phyloP scores from a whole-genome alignment of 2,329 filamentous ascomycete species.

The Diplodia scrobiculata region DNA sequence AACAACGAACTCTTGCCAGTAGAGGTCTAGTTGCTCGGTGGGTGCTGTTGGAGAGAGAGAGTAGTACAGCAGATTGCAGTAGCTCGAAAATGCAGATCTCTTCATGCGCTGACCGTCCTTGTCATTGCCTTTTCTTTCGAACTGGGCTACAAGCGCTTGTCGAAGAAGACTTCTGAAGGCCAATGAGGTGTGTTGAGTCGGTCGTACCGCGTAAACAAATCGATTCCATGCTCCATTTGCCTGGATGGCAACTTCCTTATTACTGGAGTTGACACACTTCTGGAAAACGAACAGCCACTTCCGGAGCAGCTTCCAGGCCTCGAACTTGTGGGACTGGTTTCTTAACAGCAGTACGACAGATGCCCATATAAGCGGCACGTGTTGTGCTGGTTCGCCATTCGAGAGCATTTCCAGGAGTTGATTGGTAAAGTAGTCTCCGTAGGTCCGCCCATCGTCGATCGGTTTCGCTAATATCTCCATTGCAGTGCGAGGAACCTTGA shows the following conservation, averaged over 20 bases:
- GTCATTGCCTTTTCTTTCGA: slow-evolving; percentile 64
- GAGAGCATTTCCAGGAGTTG: slow-evolving; percentile 67
- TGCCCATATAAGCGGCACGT: slow-evolving; percentile 88
- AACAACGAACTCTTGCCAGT: slow-evolving; percentile 76
- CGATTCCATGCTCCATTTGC: slow-evolving; percentile 85
- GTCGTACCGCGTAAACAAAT: slow-evolving; percentile 72
- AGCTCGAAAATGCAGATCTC: slow-evolving; percentile 67
- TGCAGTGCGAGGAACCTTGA: slow-evolving; percentile 62
- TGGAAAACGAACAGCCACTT: slow-evolving; percentile 80
- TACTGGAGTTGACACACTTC: slow-evolving; percentile 77
- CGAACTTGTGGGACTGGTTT: slow-evolving; percentile 59
- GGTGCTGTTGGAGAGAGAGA: slow-evolving; percentile 71
- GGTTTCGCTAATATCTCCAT: slow-evolving; percentile 62
- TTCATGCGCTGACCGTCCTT: slow-evolving; percentile 50
- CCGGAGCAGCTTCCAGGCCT: slow-evolving; percentile 70
- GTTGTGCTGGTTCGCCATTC: slow-evolving; percentile 59
- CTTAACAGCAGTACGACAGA: slow-evolving; percentile 77
- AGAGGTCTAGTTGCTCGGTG: slow-evolving; percentile 66
- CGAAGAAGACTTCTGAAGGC: slow-evolving; percentile 64
- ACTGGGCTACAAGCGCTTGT: slow-evolving; percentile 67
- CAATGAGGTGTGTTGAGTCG: slow-evolving; percentile 60
- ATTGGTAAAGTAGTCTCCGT: slow-evolving; percentile 69
- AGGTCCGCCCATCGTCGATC: slow-evolving; percentile 59
- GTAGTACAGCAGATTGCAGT: slow-evolving; percentile 83
- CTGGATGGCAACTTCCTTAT: slow-evolving; percentile 65